Base-by-base conservation (phyloP, 2,329 filamentous ascomycete genomes). In the Calonectria crousiana region DNA sequence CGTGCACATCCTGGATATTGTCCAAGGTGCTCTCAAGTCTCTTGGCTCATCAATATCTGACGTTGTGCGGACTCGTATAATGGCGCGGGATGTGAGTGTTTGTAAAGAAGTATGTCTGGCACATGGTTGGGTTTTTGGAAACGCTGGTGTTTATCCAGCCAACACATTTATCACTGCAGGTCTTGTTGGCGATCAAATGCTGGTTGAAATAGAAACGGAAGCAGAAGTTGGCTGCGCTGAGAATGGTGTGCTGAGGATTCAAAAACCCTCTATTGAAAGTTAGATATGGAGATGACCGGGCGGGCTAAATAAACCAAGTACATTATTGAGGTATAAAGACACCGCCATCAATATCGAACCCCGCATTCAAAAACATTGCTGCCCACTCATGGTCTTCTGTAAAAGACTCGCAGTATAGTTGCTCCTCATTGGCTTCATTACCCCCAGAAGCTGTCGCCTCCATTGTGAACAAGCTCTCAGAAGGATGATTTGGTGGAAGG, bases 311-410 rank as follows among this genome's bases (percentile, higher is more conserved):
- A 11, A 47, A 47, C 3, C 2, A 47, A 4, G 5, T 26, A 38
- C 14, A 14, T 60, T 6, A 44, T 58, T 41, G 80, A 4, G 80
- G 76, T 5, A 78, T 75, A 44, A 78, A 77, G 2, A 79, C 72
- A 3, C 75, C 80, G 4, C 79, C 81, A 34, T 76, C 74, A 16
- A 80, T 78, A 72, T 80, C 78, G 38, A 83, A 82, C 20, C 82
- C 81, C 47, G 77, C 81, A 52, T 77, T 78, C 4, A 78, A 76
- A 67, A 84, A 82, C 3, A 83, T 41, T 13, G 69, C 77, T 18
- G 79, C 76, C 82, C 82, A 84, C 16, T 78, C 74, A 11, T 79
- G 75, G n/a, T 82, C 77, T 26, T 82, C 77, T 11, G 30, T 49
- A 34, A 73, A 73, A 4, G 69, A 28, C 11, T 38, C 56, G 14